Conservation (phyloP, 2,329 filamentous ascomycete genomes). For the Aspergillus candidus region DNA sequence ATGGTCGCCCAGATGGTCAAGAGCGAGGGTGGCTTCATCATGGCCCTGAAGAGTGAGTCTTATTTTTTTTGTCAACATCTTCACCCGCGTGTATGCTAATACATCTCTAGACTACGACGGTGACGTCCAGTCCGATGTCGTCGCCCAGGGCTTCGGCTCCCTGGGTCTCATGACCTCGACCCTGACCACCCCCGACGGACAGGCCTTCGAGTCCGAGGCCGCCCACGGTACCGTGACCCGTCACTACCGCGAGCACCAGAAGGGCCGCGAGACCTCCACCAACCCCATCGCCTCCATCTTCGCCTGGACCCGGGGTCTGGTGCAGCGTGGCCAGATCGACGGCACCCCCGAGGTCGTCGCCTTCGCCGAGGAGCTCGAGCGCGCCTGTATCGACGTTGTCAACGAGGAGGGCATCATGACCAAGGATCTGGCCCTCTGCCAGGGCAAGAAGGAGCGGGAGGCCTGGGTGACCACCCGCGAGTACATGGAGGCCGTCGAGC, state of each 20-base stretch:
- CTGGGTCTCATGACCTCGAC: slow-evolving; percentile 98
- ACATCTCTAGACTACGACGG: slow-evolving; percentile 78
- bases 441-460: slow-evolving; percentile 75
- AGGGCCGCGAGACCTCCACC: slow-evolving; percentile 92
- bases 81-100: too few relatives aligned
- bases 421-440: slow-evolving; percentile 94
- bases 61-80: background rate
- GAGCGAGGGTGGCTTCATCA: slow-evolving; percentile 91
- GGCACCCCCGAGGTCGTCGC: slow-evolving; percentile 83
- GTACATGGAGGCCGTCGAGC: slow-evolving; percentile 90
- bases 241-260: slow-evolving; percentile 98
- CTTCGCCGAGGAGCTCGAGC: slow-evolving; percentile 87
- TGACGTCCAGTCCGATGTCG: slow-evolving; percentile 97
- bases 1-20: slow-evolving; percentile 99
- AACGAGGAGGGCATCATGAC: slow-evolving; percentile 96
- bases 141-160: slow-evolving; percentile 96
- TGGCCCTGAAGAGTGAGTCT: slow-evolving; percentile 89
- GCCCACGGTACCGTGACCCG: slow-evolving; percentile 97
- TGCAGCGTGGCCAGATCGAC: slow-evolving; percentile 90
- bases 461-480: slow-evolving; percentile 88
- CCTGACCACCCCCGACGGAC: slow-evolving; percentile 91
- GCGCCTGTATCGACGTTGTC: slow-evolving; percentile 90
- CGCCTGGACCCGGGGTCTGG: slow-evolving; percentile 91
- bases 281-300: slow-evolving; percentile 99
- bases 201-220: slow-evolving; percentile 95